Evolutionary conservation across 2,329 filamentous ascomycete genomes (phyloP), one percentile per base, ranked within the genome.

Genomic region (Pseudopyrenochaeta lycopersici): DNA sequence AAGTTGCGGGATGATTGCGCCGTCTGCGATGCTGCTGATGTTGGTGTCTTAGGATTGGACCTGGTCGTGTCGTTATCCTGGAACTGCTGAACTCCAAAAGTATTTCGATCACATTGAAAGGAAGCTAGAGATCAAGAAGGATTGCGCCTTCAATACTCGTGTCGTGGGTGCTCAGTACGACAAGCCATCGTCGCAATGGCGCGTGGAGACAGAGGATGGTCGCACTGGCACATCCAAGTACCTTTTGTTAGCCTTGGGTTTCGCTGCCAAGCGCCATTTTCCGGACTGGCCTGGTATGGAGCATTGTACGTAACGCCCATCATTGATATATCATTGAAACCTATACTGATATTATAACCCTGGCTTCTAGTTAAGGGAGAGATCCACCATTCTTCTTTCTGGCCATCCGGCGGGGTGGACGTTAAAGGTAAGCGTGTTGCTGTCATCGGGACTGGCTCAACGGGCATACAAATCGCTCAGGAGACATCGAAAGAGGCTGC

Each of bases 371-470:
- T 87, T 78, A 79, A 85, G 50, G 87, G 87, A 17, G 70, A 79
- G 14, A 80, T 87, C 11, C 80, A 85, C 62, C 85, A 88, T 67
- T 83, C 84, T 0, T 85, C 84, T 1, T 84, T 84, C 68, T 88
- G 86, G 86, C 85, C 86, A 1, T 78, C 85, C 7, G 74, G 81
- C 3, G 77, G 82, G 4, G 77, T 88, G n/a, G 78, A 84, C 46
- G 80, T 86, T 23, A 79, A 79, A 36, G 81, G 80, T 41, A 89
- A 89, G 69, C 80, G 81, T 15, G 81, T 85, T 45, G 87, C 82
- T 14, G 81, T 89, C 50, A 84, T 90, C 30, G 87, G 88, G 11
- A 89, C 86, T 0, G 87, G 87, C 1, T 84, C 86, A 0, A 85
- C 85, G 0, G 87, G 87, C 1, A 82, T 89, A 1, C 87, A 90